Evolutionary conservation across 345 rosid genomes (phyloP).

Genomic region (Salix brachista): DNA sequence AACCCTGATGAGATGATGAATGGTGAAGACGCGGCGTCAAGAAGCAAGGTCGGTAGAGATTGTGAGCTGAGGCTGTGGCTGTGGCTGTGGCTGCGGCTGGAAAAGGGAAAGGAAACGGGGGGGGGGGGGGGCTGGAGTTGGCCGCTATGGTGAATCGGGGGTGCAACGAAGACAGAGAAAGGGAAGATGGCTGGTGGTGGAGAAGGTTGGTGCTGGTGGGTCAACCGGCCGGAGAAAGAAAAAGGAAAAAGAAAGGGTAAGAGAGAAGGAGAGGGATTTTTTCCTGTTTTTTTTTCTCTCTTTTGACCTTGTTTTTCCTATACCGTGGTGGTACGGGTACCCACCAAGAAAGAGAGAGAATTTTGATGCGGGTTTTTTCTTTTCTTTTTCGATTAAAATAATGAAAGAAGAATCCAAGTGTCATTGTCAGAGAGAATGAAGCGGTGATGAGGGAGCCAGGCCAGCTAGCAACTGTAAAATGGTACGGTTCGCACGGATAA

Average conservation of each 20-base stretch:
- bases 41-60: too few species aligned
- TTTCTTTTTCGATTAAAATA: background rate
- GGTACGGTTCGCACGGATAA: constrained; percentile 22
- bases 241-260: background rate
- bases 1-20: background rate
- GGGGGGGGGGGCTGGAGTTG: too few species aligned
- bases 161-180: too few species aligned
- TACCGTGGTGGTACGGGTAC: constrained; percentile 11
- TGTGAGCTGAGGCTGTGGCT: background rate
- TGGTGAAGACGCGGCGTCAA: background rate
- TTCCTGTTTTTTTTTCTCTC: background rate
- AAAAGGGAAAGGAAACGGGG: background rate
- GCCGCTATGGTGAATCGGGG: too few species aligned
- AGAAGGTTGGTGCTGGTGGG: background rate
- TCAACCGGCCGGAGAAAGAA: background rate
- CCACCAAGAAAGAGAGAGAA: constrained; percentile 3
- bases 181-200: too few species aligned
- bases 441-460: background rate
- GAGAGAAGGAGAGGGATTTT: background rate
- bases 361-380: background rate
- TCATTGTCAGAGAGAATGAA: constrained; percentile 25
- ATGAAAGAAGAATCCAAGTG: constrained; percentile 25
- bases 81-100: background rate
- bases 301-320: background rate
- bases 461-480: too few species aligned